Base-by-base conservation (phyloP, 2,329 filamentous ascomycete species). In the Cercospora zeina region DNA sequence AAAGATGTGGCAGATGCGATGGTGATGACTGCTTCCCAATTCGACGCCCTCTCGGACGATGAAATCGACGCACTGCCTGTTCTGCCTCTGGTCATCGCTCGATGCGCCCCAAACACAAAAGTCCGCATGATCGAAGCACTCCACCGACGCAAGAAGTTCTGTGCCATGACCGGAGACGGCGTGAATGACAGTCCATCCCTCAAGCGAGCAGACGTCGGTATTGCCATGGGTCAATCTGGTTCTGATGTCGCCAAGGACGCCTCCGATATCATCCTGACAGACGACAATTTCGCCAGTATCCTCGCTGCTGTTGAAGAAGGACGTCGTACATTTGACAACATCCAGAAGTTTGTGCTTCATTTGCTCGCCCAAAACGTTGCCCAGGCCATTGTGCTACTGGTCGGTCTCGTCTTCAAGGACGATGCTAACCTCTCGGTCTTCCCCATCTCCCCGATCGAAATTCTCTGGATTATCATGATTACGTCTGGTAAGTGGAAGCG, bases 311-410 rank as follows among this genome's bases (percentile, higher is more conserved):
- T 95, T 66, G 88, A 90, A 68, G 89, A 95, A 77, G 91, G 91
- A 14, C 85, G 91, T 13, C 84, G 90, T 68, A 91, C 93, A 81
- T 93, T 93, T 73, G 89, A 93, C 76, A 95, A 95, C 72, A 92
- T 95, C 66, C 89, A 95, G 71, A 93, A 93, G 70, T 95, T 95
- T 71, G 87, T 95, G 49, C 81, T 95, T 45, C 69, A 97, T 91
- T 0, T 99, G 96, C 79, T 96, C 96, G 80, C 86, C 96, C 67
- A 97, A 91, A 78, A 99, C 93, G 62, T 97, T 90, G 91, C 89
- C 34, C 89, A 96, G 73, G 92, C 93, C 7, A 87, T 90, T 65
- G 87, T 91, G 0, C 81, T 96, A 14, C 85, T 96, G 27, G 87
- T 91, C 39, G 92, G 92, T 58, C 85, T 96, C 3, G 89, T 82